Evolutionary conservation across 805 yeast genomes (phyloP).

Genomic region (Yarrowia porcina): DNA sequence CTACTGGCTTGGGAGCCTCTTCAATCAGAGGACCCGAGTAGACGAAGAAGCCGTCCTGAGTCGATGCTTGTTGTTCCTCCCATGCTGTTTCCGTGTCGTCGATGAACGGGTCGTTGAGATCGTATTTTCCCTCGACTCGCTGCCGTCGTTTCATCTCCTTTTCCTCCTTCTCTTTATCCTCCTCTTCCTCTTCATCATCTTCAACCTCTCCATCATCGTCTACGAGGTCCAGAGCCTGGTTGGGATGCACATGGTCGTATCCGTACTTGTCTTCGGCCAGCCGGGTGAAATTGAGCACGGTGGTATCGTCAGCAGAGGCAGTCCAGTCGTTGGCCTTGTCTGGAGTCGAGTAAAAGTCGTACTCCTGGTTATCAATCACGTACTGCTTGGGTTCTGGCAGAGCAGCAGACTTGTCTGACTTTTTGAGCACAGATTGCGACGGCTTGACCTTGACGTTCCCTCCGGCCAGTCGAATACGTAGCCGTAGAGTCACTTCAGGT

Average conservation of each 20-base stretch:
- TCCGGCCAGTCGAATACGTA: slow-evolving; percentile 9
- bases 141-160: slow-evolving; percentile 42
- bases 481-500: slow-evolving; percentile 10
- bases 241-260: slow-evolving; percentile 66
- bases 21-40: slow-evolving; percentile 81
- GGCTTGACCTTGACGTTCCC: slow-evolving; percentile 20
- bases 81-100: slow-evolving; percentile 89
- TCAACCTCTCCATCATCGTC: slow-evolving; percentile 50
- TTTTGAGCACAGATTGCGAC: slow-evolving; percentile 3
- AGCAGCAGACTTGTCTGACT: background rate
- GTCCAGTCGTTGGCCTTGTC: slow-evolving; percentile 21
- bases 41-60: slow-evolving; percentile 93
- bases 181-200: slow-evolving; percentile 34
- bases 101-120: slow-evolving; percentile 88
- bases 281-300: slow-evolving; percentile 64
- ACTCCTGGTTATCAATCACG: slow-evolving; percentile 19
- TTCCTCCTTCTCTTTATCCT: slow-evolving; percentile 34
- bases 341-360: slow-evolving; percentile 23
- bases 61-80: slow-evolving; percentile 91
- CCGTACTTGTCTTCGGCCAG: slow-evolving; percentile 84
- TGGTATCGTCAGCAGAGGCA: slow-evolving; percentile 28
- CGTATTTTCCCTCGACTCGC: slow-evolving; percentile 85
- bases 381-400: slow-evolving; percentile 1
- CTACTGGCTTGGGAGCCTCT: slow-evolving; percentile 38
- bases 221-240: slow-evolving; percentile 44